phyloP scores from a whole-genome alignment of 75 land plant genomes.

The Pinus taeda region DNA sequence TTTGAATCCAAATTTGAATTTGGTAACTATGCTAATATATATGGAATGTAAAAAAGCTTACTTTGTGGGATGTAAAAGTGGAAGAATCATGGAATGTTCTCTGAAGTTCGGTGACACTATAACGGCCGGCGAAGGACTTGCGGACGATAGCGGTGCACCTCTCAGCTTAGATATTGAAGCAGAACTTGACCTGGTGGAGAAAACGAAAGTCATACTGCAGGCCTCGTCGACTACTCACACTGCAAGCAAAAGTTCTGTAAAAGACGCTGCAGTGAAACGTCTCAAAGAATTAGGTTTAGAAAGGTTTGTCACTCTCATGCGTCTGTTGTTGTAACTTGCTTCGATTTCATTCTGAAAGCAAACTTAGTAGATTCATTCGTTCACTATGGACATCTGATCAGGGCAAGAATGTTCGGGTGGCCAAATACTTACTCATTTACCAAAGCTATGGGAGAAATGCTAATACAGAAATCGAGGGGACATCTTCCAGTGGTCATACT shows the following conservation, averaged over 20 bases:
- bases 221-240: too few relatives aligned
- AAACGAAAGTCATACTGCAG: not conserved
- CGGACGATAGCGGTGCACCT: not conserved
- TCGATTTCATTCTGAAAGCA: not conserved
- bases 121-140: not conserved
- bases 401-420: constrained; percentile 72
- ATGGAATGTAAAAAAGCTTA: not conserved
- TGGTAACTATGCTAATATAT: not conserved
- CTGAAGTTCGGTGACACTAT: not conserved
- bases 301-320: constrained; percentile 10
- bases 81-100: not conserved
- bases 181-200: not conserved
- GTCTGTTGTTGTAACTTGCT: not conserved
- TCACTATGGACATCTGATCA: constrained; percentile 7
- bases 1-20: too few relatives aligned
- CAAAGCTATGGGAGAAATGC: constrained; percentile 82
- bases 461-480: constrained; percentile 30
- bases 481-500: constrained; percentile 50
- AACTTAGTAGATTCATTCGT: not conserved
- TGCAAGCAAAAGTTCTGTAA: too few relatives aligned
- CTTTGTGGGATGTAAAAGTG: not conserved
- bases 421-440: constrained; percentile 82
- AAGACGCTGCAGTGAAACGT: not conserved
- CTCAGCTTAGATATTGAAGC: not conserved
- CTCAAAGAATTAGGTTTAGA: constrained; percentile 42